A percentile compares a stretch with the other conserved stretches of the same genome.
Conservation (phyloP, 2,329 filamentous ascomycete species). For the Huntiella abstrusa region DNA sequence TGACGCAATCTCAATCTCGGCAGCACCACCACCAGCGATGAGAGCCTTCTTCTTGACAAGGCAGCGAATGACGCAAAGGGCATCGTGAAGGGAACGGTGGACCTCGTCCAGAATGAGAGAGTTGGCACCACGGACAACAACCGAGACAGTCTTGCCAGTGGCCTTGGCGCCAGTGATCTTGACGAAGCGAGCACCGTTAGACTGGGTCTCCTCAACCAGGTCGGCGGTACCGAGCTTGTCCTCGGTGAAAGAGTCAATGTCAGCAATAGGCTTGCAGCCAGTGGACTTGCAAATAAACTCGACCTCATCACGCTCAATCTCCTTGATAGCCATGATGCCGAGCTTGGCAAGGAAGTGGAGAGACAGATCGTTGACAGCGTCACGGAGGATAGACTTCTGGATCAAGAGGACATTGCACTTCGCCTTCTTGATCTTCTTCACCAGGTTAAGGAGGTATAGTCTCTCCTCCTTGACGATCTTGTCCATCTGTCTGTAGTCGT, state of each 20-base stretch:
- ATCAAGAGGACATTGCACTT: constrained; percentile 98
- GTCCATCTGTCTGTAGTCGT: constrained; percentile 99
- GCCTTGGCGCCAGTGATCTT: constrained; percentile 85
- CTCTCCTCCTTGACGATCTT: constrained; percentile 99
- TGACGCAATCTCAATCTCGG: constrained; percentile 90
- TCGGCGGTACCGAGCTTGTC: constrained; percentile 93
- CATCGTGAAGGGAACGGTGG: constrained; percentile 89
- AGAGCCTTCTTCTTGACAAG: constrained; percentile 99
- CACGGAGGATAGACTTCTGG: constrained; percentile 93
- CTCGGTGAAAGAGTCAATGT: constrained; percentile 95
- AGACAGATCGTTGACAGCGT: constrained; percentile 93
- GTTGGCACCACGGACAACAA: constrained; percentile 90
- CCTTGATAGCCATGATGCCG: constrained; percentile 88
- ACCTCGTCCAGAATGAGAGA: constrained; percentile 88
- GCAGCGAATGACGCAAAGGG: constrained; percentile 91
- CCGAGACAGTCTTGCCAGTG: constrained; percentile 73
- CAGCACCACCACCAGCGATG: constrained; percentile 87
- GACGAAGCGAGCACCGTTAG: constrained; percentile 75
- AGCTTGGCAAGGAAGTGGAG: constrained; percentile 96
- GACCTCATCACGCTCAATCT: constrained; percentile 95
- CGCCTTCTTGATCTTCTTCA: constrained; percentile 99
- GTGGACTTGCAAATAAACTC: constrained; percentile 99
- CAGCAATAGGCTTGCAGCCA: constrained; percentile 95
- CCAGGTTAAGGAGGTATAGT: constrained; percentile 93
- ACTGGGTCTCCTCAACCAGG: constrained; percentile 78